These are phyloP conservation scores for Microcera coccophila DNA, from an alignment of 2,329 filamentous ascomycete species.

Conservation along the genomic window DNA sequence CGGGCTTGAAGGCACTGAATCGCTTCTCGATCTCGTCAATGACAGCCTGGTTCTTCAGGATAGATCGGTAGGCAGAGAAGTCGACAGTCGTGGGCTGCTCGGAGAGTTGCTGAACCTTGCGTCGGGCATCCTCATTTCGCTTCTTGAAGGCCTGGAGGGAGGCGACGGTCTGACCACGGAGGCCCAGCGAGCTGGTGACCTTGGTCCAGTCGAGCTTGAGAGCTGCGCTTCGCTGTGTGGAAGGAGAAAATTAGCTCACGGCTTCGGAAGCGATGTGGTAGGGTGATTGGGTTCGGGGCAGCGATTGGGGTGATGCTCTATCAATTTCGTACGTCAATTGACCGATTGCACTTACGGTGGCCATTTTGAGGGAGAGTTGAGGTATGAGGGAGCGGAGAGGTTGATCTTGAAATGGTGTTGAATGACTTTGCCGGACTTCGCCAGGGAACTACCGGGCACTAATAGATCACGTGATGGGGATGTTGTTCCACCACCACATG, in stretches of 20 bases:
- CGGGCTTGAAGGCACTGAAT: conserved; percentile 86
- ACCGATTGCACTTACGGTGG: conserved; percentile 56
- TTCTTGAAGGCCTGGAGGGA: conserved; percentile 97
- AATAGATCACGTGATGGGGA: conserved; percentile 32
- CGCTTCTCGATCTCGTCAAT: conserved; percentile 97
- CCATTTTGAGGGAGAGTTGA: conserved; percentile 58
- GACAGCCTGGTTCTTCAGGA: conserved; percentile 94
- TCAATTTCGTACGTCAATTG: conserved; percentile 27
- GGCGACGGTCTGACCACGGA: conserved; percentile 88
- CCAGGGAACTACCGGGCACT: conserved; percentile 31
- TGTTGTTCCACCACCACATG: conserved; percentile 9
- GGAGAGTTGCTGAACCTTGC: conserved; percentile 79
- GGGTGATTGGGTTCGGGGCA: conserved; percentile 10
- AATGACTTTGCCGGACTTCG: conserved; percentile 44
- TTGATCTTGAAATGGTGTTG: conserved; percentile 46
- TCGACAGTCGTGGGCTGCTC: conserved; percentile 85
- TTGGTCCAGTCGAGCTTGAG: conserved; percentile 99
- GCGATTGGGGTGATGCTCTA: conserved; percentile 16
- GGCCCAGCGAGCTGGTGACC: conserved; percentile 88
- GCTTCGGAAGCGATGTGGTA: conserved; percentile 16
- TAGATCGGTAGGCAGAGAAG: conserved; percentile 85
- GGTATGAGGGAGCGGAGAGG: conserved; percentile 47
- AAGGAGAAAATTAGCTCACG: conserved; percentile 54
- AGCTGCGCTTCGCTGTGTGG: conserved; percentile 83
- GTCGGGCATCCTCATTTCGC: conserved; percentile 97